Conservation (phyloP, 257 asterid genomes). For the Avicennia marina region DNA sequence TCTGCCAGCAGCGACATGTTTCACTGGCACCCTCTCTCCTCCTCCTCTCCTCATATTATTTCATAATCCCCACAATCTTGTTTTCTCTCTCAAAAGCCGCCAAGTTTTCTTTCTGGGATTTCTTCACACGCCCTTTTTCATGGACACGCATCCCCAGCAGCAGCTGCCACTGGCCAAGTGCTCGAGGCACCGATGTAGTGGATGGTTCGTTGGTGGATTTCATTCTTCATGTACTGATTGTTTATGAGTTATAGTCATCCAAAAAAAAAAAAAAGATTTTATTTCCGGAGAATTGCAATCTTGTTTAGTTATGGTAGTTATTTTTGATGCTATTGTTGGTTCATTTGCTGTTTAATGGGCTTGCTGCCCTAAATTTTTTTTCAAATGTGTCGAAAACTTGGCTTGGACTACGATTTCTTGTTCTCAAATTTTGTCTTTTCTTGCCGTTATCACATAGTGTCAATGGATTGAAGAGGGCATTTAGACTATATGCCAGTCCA, state of each 20-base stretch:
- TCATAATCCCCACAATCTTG: slow-evolving; percentile 26
- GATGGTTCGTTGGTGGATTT: slow-evolving; percentile 57
- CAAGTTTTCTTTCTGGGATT: slow-evolving; percentile 21
- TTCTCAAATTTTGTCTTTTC: background rate
- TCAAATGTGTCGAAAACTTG: background rate
- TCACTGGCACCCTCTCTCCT: slow-evolving; percentile 17
- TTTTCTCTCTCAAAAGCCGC: slow-evolving; percentile 34
- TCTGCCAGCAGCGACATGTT: slow-evolving; percentile 27
- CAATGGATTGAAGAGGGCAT: background rate
- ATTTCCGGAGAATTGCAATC: background rate
- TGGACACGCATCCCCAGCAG: slow-evolving; percentile 60
- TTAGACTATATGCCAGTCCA: background rate
- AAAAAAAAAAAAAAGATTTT: background rate
- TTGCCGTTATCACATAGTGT: background rate
- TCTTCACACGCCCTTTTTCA: slow-evolving; percentile 20
- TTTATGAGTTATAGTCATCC: background rate
- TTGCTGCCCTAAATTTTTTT: background rate
- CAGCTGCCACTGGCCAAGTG: slow-evolving; percentile 42
- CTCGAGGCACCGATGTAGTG: slow-evolving; percentile 38
- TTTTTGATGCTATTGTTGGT: background rate
- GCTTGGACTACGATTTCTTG: background rate
- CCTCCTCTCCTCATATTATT: slow-evolving; percentile 17
- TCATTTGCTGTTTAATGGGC: background rate
- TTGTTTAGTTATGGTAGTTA: background rate
- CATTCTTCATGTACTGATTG: background rate